phyloP scores from a whole-genome alignment of 768 basidiomycete species.

The Boletus pseudopeckii region DNA sequence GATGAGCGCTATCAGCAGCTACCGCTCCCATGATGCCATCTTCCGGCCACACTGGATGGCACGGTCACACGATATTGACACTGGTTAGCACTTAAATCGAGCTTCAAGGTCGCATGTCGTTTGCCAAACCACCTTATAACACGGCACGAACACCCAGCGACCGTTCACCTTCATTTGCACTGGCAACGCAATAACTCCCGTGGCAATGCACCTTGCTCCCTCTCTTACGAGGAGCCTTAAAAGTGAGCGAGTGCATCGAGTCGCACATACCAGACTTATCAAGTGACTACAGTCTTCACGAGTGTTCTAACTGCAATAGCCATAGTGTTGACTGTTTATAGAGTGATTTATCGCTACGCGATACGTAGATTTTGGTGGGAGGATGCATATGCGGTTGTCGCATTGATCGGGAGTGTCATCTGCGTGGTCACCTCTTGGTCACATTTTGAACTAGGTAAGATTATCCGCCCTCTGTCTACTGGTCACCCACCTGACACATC shows the following conservation, averaged over 20 bases:
- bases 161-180: not conserved
- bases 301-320: conserved; percentile 4
- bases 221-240: conserved; percentile 6
- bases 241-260: conserved; percentile 6
- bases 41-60: conserved; percentile 13
- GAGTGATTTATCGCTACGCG: not conserved
- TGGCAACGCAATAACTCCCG: not conserved
- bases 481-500: not conserved
- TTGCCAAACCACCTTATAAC: not conserved
- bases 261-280: not conserved
- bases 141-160: not conserved
- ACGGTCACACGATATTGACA: not conserved
- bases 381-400: conserved; percentile 12
- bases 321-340: conserved; percentile 1
- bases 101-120: not conserved
- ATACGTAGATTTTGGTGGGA: conserved; percentile 18
- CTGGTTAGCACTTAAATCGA: not conserved
- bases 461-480: not conserved
- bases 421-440: conserved; percentile 11
- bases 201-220: not conserved
- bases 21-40: not conserved
- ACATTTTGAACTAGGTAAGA: conserved; percentile 3
- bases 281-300: conserved; percentile 3
- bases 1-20: not conserved
- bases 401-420: not conserved